Conservation (phyloP, 163 green algal species). For the Volvox carteri region DNA sequence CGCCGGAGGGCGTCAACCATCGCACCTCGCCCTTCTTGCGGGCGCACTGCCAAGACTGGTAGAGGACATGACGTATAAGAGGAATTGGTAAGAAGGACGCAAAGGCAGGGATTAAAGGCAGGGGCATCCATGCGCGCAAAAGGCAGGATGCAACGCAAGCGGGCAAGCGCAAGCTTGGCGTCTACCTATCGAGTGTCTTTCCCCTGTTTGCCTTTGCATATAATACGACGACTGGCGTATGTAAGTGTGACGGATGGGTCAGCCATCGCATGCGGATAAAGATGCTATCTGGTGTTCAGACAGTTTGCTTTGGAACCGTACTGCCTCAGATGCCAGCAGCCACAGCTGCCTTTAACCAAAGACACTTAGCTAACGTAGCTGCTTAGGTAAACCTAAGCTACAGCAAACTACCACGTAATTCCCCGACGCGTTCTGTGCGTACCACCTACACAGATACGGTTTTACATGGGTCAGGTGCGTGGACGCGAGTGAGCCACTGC, state of each 20-base stretch:
- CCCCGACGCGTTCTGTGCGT: background rate
- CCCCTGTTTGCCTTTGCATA: too few species aligned
- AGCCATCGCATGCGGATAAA: too few species aligned
- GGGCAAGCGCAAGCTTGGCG: background rate
- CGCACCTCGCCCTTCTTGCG: background rate
- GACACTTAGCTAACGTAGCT: background rate
- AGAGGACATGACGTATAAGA: background rate
- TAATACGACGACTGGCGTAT: background rate
- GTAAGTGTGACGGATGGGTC: too few species aligned
- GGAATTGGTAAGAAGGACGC: background rate
- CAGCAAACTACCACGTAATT: background rate
- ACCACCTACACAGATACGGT: too few species aligned
- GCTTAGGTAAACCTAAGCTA: background rate
- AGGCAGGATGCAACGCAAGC: too few species aligned
- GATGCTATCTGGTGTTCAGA: too few species aligned
- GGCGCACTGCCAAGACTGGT: conserved; percentile 36
- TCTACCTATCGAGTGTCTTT: background rate
- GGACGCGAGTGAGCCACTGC: too few species aligned
- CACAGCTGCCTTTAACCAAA: background rate
- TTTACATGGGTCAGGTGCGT: too few species aligned
- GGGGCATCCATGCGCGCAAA: background rate
- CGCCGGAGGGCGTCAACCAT: background rate
- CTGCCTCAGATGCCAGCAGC: background rate
- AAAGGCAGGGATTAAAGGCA: background rate
- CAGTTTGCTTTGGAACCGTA: too few species aligned